Conservation (phyloP, 371 early-diverging fungal genomes). For the Rhizopus microsporus region DNA sequence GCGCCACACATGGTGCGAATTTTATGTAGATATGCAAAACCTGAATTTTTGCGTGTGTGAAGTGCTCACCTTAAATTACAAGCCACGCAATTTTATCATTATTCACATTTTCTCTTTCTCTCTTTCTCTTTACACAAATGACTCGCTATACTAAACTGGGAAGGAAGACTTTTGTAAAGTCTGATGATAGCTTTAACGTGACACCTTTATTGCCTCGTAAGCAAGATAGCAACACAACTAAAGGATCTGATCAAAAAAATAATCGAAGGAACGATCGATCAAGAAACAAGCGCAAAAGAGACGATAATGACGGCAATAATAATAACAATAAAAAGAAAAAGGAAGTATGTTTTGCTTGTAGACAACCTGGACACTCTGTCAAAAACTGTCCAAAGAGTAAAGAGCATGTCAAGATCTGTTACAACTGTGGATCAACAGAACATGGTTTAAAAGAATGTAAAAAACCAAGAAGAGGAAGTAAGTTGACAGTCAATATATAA, state of each 20-base stretch:
- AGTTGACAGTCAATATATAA: constrained; percentile 8
- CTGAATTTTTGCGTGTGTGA: too few relatives aligned
- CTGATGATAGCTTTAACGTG: constrained; percentile 51
- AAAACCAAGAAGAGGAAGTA: constrained; percentile 61
- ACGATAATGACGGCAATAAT: constrained; percentile 10
- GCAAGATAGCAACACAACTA: constrained; percentile 9
- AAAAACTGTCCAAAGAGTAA: constrained; percentile 73
- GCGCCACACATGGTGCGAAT: too few relatives aligned
- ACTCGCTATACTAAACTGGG: constrained; percentile 67
- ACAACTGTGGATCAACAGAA: constrained; percentile 83
- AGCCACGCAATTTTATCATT: constrained; percentile 11
- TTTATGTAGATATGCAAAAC: too few relatives aligned
- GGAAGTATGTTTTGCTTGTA: constrained; percentile 83
- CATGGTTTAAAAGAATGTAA: constrained; percentile 80
- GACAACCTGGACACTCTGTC: constrained; percentile 82
- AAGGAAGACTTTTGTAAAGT: constrained; percentile 62
- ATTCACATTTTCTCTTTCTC: constrained; percentile 5
- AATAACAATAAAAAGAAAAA: constrained; percentile 8
- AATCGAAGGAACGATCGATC: neutral
- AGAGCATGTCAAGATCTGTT: constrained; percentile 67
- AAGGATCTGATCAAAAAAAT: constrained; percentile 1
- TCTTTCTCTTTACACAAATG: constrained; percentile 27
- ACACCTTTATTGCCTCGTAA: constrained; percentile 54
- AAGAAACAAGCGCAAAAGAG: constrained; percentile 17
- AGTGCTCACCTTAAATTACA: neutral